A percentile compares a stretch with the other conserved stretches of the same genome.
Conservation (phyloP, 2,329 filamentous ascomycete genomes). For the Cryphonectria nitschkei region DNA sequence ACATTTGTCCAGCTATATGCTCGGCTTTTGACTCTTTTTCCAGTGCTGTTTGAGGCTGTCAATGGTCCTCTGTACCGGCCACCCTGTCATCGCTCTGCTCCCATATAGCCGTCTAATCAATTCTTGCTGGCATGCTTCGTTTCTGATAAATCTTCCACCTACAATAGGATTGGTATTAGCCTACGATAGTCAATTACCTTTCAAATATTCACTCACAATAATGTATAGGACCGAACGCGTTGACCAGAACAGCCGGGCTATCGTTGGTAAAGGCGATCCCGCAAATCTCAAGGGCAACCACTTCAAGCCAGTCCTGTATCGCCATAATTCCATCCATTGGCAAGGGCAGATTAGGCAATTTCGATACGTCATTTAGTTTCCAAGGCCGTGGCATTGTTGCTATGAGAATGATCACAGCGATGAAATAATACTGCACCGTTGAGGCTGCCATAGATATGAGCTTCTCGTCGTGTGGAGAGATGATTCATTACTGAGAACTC, state of each 20-base stretch:
- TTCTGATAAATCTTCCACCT: constrained; percentile 40
- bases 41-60: background rate
- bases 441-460: constrained; percentile 39
- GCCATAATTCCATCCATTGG: no score
- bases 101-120: constrained; percentile 38
- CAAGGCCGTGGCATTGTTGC: constrained; percentile 28
- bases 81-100: constrained; percentile 43
- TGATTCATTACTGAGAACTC: background rate
- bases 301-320: constrained; percentile 33
- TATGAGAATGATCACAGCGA: constrained; percentile 37
- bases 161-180: background rate
- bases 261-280: constrained; percentile 50
- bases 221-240: constrained; percentile 52
- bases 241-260: constrained; percentile 48
- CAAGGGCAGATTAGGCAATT: background rate
- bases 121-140: constrained; percentile 37
- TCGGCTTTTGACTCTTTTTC: background rate
- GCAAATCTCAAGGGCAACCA: constrained; percentile 44
- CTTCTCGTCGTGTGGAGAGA: background rate
- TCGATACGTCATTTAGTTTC: background rate
- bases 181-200: no score
- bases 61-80: constrained; percentile 33
- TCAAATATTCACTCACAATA: constrained; percentile 42
- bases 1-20: background rate
- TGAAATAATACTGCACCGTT: constrained; percentile 47